Evolutionary conservation across 768 basidiomycete genomes (phyloP), one percentile per base, ranked within the genome.

Genomic region (Panaeolus papilionaceus): DNA sequence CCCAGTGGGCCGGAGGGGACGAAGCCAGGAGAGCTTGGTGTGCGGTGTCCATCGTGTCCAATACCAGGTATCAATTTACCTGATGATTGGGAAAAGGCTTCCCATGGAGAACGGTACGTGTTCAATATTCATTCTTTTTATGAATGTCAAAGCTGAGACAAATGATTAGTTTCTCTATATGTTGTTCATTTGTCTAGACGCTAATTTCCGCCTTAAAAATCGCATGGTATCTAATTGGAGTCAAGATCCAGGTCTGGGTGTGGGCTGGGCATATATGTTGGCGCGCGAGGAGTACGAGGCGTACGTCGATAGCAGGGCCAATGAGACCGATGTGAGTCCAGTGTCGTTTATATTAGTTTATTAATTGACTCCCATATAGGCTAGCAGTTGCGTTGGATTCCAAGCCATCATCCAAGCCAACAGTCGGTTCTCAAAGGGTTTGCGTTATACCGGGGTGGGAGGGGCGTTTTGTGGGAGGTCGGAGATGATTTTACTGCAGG

Each of bases 361-460:
- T 33, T 33, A 33, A 33, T 33, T 33, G 28, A 33, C 28, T 33
- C 28, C 28, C 28, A 33, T 33, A 33, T 47, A 47, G 45, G 18
- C 20, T 16, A 74, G 75, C 65, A 68, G 62, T 12, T 78, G 77
- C 58, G 70, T 72, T n/a, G 76, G 70, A 7, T 76, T 78, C 65
- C 68, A 66, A 2, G 77, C 78, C 7, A 38, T 78, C n/a, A 65
- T 61, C 9, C 42, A 73, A 14, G 73, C 70, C 18, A 72, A 75
- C 44, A 72, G 63, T 5, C 73, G 71, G 62, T 64, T 63, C n/a
- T 69, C 72, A 5, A 70, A 66, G 33, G 75, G 73, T 3, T 42
- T 76, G 28, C 16, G 67, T 6, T 68, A 69, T 12, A 75, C 72
- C 0, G 77, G 78, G 0, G 70, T 79, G 7, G 75, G 65, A 4